Evolutionary conservation across 2,329 filamentous ascomycete genomes (phyloP), one percentile per base, ranked within the genome.

Genomic region (Cyclaneusma minus): DNA sequence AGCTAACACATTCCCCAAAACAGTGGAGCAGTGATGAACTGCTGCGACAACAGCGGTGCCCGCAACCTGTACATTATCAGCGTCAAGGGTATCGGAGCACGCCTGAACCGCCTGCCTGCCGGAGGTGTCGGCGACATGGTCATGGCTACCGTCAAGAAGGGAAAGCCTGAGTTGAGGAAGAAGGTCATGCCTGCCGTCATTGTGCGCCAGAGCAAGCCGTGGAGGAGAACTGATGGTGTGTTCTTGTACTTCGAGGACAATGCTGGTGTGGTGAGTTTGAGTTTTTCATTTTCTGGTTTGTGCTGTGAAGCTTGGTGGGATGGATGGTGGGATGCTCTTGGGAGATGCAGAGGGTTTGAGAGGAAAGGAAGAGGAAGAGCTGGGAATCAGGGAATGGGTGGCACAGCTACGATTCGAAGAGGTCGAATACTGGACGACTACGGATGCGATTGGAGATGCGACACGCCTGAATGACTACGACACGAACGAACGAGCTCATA

Each of bases 181-280:
- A 98, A 98, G 81, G 89, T 98, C 62, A 93, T 98, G 84, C 89
- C 89, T 48, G 89, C 89, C 53, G 87, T 98, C 56, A 89, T 98
- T 55, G 87, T 95, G 58, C 72, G 89, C 60, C 89, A 95, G 70
- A 81, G 79, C 68, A 98, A 98, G 78, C 89, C 89, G 52, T 98
- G 89, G 89, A 85, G 89, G 73, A 78, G 89, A 60, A 80, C 81
- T 48, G 89, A 98, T 60, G 91, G 89, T 64, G 81, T 95, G 52
- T 98, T 83, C 74, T 76, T 98, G 49, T 98, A 98, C 75, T 98
- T 98, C 55, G 89, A 98, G 82, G 91, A 98, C 67, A 98, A 98
- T 63, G 89, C 89, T 58, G 89, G 89, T 76, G 89, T 98, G 52
- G 81, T 87, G 65, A 60, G 80, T 84, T 30, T 25, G 11, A 27